phyloP scores from a whole-genome alignment of 106 monocot genomes.

The Dioscorea zingiberensis region DNA sequence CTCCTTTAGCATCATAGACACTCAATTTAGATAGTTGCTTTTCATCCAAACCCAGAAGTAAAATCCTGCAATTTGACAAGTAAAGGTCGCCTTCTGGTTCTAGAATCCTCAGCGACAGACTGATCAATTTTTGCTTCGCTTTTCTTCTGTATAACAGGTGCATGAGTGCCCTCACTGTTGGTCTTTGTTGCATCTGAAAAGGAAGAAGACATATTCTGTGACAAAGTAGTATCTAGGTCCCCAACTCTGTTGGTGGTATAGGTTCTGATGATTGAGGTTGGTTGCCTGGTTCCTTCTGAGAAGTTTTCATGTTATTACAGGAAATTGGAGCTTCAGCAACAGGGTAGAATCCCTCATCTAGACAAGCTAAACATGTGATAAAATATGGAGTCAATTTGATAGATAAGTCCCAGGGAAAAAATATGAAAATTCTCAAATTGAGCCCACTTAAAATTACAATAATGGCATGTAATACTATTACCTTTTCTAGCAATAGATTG shows the following conservation, averaged over 20 bases:
- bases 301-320: constrained; percentile 27
- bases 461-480: constrained; percentile 6
- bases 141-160: constrained; percentile 13
- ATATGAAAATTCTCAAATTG: neutral
- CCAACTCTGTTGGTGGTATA: constrained; percentile 17
- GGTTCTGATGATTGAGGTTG: constrained; percentile 41
- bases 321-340: constrained; percentile 47
- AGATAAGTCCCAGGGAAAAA: constrained; percentile 1
- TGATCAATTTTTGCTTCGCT: constrained; percentile 29
- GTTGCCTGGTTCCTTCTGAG: constrained; percentile 39
- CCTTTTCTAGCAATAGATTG: constrained; percentile 74
- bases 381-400: neutral
- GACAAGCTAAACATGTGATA: constrained; percentile 49
- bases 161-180: constrained; percentile 14
- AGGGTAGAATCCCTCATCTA: constrained; percentile 63
- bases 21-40: constrained; percentile 46
- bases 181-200: constrained; percentile 33
- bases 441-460: neutral
- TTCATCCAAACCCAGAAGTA: constrained; percentile 68
- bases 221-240: constrained; percentile 39
- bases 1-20: constrained; percentile 82
- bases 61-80: constrained; percentile 73
- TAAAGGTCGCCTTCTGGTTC: constrained; percentile 84
- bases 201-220: constrained; percentile 44
- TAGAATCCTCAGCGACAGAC: constrained; percentile 76